phyloP scores from a whole-genome alignment of 2,329 filamentous ascomycete genomes.

The Aspergillus piperis region DNA sequence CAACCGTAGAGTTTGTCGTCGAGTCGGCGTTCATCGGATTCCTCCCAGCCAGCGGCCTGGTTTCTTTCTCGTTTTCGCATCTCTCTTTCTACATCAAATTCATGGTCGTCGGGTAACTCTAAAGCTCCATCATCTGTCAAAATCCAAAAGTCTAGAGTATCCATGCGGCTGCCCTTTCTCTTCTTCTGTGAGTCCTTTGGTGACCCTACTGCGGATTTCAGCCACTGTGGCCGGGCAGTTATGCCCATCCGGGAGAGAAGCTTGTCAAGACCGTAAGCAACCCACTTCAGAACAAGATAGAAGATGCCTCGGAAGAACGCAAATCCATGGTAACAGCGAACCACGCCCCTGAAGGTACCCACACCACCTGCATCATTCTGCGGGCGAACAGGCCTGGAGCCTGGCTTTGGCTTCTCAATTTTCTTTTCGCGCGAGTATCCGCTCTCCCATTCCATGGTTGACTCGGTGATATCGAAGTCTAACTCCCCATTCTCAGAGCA shows the following conservation, averaged over 20 bases:
- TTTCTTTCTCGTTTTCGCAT: constrained; percentile 64
- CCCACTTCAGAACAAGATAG: constrained; percentile 62
- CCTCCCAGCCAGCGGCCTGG: constrained; percentile 42
- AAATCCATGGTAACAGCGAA: constrained; percentile 73
- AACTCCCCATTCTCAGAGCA: constrained; percentile 36
- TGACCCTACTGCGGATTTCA: constrained; percentile 45
- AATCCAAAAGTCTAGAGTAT: constrained; percentile 56
- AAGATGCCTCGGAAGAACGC: constrained; percentile 75
- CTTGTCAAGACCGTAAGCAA: constrained; percentile 57
- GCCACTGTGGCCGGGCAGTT: constrained; percentile 63
- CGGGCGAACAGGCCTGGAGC: constrained; percentile 38
- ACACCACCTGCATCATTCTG: constrained; percentile 61
- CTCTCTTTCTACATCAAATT: constrained; percentile 79
- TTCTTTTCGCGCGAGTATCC: constrained; percentile 51
- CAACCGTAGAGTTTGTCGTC: constrained; percentile 77
- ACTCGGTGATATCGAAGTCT: constrained; percentile 38
- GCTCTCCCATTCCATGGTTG: constrained; percentile 43
- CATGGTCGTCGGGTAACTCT: constrained; percentile 59
- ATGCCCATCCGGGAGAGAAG: constrained; percentile 63
- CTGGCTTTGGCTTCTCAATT: constrained; percentile 41
- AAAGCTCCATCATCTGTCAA: constrained; percentile 56
- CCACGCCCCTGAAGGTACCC: constrained; percentile 75
- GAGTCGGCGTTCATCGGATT: constrained; percentile 64
- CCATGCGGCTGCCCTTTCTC: constrained; percentile 17
- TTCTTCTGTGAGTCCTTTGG: constrained; percentile 20